A percentile compares a stretch with the other conserved stretches of the same genome.
phyloP scores from a whole-genome alignment of 306 rosid species.

The Quercus bicolor region DNA sequence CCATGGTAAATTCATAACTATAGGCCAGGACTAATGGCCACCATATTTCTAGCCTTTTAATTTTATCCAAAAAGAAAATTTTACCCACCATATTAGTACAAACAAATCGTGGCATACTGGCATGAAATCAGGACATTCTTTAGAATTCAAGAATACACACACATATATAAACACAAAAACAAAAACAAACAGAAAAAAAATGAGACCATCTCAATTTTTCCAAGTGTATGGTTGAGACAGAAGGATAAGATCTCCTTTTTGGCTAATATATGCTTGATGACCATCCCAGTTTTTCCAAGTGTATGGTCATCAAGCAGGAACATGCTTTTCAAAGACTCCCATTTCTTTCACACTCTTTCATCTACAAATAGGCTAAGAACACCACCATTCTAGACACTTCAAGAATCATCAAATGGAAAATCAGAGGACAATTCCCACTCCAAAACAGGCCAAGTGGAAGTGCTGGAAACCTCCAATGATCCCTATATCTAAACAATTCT shows the following conservation, averaged over 20 bases:
- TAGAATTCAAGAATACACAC: background rate
- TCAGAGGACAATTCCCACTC: background rate
- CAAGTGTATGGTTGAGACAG: background rate
- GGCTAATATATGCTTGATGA: background rate
- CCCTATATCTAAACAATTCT: slow-evolving; percentile 22
- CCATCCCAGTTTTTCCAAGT: background rate
- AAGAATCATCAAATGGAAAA: slow-evolving; percentile 13
- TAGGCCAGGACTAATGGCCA: too few species aligned
- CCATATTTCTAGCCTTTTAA: background rate
- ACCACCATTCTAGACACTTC: slow-evolving; percentile 29
- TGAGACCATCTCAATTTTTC: background rate
- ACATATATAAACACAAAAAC: background rate
- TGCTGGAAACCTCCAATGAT: slow-evolving; percentile 42
- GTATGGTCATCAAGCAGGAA: background rate
- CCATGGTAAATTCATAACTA: too few species aligned
- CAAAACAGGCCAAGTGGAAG: slow-evolving; percentile 27
- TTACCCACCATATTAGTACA: background rate
- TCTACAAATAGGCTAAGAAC: background rate
- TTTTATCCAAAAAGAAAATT: too few species aligned
- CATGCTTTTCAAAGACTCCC: background rate
- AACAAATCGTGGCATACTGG: background rate
- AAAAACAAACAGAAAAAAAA: too few species aligned
- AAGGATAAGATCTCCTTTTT: background rate
- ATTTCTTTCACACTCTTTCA: background rate
- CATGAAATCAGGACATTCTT: background rate